Evolutionary conservation across 495 filamentous ascomycete species (phyloP), one percentile per base, ranked within the genome.

Genomic region (Chaetomidium leptoderma): DNA sequence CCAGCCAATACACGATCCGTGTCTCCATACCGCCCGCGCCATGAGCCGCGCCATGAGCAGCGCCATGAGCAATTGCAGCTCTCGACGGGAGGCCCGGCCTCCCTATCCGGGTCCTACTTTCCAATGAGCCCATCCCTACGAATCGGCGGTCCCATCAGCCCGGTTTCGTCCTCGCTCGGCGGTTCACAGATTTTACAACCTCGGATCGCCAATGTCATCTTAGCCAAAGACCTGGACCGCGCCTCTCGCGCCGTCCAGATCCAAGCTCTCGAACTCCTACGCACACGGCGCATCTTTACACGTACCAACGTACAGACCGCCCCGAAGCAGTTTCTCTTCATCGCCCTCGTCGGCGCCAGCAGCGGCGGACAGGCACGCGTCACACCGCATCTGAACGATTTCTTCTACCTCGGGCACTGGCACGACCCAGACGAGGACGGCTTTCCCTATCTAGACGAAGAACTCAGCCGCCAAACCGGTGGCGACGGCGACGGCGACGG

Each of bases 351-450:
- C 30, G 77, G 74, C 35, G 74, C 74, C 50, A 63, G 66, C 35
- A 74, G 64, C 64, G 74, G 69, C 14, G 69, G 72, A 17, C 69
- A 71, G 47, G 76, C 74, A 3, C 72, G 69, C 30, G 72, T 83
- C 17, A 78, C 74, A 17, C 65, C 74, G 42, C 79, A 81, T 57
- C 67, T 95, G 76, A 90, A 88, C 66, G 91, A 97, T 54, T 82
- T 88, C 61, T 83, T 97, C 58, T 89, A 92, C 65, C 83, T 98
- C 17, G 92, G 90, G 0, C 91, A 97, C 70, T 89, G 84, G 72
- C 91, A 98, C 66, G 78, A 86, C 33, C 75, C 80, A 4, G 80
- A 84, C 8, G 84, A 91, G 16, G 84, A 91, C 67, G 89, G 85
- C 0, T 87, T 88, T 54, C 76, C 81, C 1, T 84, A 92, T 58